These are phyloP conservation scores for Thalassiosira mediterranea DNA, from an alignment of 352 stramenopile genomes.

Conservation along the genomic window DNA sequence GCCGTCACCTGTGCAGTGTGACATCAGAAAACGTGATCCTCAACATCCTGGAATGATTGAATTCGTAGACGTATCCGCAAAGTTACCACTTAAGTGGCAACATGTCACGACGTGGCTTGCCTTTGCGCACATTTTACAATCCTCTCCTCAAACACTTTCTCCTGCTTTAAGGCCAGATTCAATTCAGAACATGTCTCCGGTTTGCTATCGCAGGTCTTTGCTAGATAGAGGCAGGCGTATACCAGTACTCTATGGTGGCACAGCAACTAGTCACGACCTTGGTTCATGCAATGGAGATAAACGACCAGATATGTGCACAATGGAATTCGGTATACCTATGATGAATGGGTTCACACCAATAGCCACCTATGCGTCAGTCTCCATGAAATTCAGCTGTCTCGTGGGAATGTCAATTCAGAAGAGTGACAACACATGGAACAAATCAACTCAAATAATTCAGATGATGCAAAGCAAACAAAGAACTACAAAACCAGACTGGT, in stretches of 20 bases:
- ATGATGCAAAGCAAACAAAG: no score
- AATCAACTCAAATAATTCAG: no score
- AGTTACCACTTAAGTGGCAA: conserved; percentile 9
- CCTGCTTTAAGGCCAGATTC: conserved; percentile 25
- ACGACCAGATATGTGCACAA: background rate
- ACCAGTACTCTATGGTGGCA: conserved; percentile 38
- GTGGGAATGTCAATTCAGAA: no score
- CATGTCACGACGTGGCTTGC: conserved; percentile 13
- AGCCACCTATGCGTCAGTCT: no score
- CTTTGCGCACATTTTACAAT: conserved; percentile 40
- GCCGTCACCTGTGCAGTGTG: conserved; percentile 20
- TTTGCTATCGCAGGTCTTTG: conserved; percentile 34
- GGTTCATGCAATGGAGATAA: conserved; percentile 3
- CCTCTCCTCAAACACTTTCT: conserved; percentile 16
- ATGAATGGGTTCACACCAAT: conserved; percentile 23
- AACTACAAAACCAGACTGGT: no score
- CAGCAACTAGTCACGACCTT: conserved; percentile 27
- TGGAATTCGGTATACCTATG: conserved; percentile 12
- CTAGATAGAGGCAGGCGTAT: conserved; percentile 8
- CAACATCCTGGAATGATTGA: conserved; percentile 10
- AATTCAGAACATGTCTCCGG: conserved; percentile 14
- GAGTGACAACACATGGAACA: no score
- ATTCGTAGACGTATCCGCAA: conserved; percentile 1
- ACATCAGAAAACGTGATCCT: background rate
- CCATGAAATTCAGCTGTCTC: no score